These are phyloP conservation scores for Xylariaceae sp. DNA, from an alignment of 2,329 filamentous ascomycete species.

Conservation along the genomic window DNA sequence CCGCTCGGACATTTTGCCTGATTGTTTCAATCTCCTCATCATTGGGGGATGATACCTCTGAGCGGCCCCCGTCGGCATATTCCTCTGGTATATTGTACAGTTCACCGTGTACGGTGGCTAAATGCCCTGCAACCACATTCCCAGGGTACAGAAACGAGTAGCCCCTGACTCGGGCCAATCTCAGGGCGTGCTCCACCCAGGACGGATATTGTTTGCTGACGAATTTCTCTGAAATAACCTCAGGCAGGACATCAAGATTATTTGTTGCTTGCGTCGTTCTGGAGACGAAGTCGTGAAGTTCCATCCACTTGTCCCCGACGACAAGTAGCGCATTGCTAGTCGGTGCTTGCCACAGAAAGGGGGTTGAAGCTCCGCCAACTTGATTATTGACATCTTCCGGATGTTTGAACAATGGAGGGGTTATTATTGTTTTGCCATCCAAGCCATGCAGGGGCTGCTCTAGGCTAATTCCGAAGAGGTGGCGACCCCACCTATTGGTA, in stretches of 20 bases:
- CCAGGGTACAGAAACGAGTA: conserved; percentile 80
- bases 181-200: conserved; percentile 60
- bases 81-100: conserved; percentile 70
- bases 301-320: conserved; percentile 80
- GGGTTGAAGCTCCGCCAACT: conserved; percentile 38
- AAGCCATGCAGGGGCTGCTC: conserved; percentile 64
- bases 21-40: conserved; percentile 28
- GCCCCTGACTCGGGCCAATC: conserved; percentile 69
- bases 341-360: conserved; percentile 83
- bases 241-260: conserved; percentile 34
- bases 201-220: conserved; percentile 32
- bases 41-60: conserved; percentile 24
- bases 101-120: conserved; percentile 76
- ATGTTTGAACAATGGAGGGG: conserved; percentile 34
- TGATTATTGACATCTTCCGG: conserved; percentile 28
- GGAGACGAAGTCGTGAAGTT: conserved; percentile 76
- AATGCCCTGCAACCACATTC: conserved; percentile 45
- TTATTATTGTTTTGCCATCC: conserved; percentile 56
- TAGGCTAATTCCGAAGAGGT: conserved; percentile 74
- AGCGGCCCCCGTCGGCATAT: conserved; percentile 35
- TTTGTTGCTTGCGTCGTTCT: conserved; percentile 50
- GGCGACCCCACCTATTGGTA: conserved; percentile 44
- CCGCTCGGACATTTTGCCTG: conserved; percentile 25
- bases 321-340: conserved; percentile 78
- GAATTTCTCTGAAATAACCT: conserved; percentile 47